These are phyloP conservation scores for Blastocladiella emersonii DNA, from an alignment of 371 early-diverging fungal genomes.

Conservation along the genomic window DNA sequence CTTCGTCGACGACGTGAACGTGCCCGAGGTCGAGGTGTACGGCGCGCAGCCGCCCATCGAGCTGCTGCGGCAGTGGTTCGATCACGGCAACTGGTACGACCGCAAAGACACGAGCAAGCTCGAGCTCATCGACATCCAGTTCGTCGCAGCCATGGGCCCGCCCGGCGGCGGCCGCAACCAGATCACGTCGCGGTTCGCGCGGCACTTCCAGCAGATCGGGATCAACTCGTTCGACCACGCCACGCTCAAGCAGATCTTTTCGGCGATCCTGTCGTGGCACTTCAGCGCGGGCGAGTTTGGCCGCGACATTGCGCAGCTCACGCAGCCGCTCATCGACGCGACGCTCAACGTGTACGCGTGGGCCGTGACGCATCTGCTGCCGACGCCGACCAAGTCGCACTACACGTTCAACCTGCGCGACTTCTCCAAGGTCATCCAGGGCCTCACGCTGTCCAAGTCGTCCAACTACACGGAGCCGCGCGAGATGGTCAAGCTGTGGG, in stretches of 20 bases:
- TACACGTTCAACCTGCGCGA: constrained; percentile 47
- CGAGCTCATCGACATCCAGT: constrained; percentile 38
- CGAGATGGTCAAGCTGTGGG: constrained; percentile 34
- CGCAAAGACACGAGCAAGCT: constrained; percentile 36
- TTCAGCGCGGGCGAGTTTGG: constrained; percentile 13
- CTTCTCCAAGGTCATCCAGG: constrained; percentile 38
- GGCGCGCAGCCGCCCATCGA: constrained; percentile 44
- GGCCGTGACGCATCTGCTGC: constrained; percentile 31
- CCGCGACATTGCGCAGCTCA: constrained; percentile 8
- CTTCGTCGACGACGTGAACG: constrained; percentile 43
- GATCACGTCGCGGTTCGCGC: constrained; percentile 30
- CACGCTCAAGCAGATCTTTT: constrained; percentile 28
- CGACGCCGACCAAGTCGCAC: constrained; percentile 43
- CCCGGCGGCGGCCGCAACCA: constrained; percentile 45
- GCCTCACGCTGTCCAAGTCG: constrained; percentile 28
- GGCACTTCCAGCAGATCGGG: constrained; percentile 35
- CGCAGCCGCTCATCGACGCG: constrained; percentile 23
- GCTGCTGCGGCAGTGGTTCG: constrained; percentile 42
- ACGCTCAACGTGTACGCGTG: constrained; percentile 36
- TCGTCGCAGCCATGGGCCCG: constrained; percentile 37
- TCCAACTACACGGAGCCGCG: constrained; percentile 23
- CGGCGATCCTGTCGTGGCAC: constrained; percentile 29
- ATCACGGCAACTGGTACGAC: constrained; percentile 38
- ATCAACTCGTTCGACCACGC: constrained; percentile 36
- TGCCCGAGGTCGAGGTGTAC: constrained; percentile 40